These are phyloP conservation scores for Paramecium caudatum DNA, from an alignment of 73 alveolate species.

Conservation along the genomic window DNA sequence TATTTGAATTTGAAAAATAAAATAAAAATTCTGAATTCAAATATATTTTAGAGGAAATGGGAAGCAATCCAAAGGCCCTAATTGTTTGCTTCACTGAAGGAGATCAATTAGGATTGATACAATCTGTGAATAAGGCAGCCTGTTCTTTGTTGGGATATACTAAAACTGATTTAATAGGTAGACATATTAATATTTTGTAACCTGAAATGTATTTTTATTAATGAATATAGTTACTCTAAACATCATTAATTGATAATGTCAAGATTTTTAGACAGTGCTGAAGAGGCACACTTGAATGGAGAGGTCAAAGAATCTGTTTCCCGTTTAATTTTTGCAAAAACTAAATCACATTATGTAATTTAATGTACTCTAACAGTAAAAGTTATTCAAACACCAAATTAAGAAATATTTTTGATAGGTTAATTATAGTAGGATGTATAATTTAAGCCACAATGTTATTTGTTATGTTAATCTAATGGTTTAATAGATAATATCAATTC, in stretches of 20 bases:
- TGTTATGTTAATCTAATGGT: constrained; percentile 12
- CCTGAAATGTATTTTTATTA: constrained; percentile 37
- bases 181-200: constrained; percentile 50
- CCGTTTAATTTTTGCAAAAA: constrained; percentile 42
- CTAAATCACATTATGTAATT: constrained; percentile 56
- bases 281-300: background rate
- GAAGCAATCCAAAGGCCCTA: background rate
- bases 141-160: constrained; percentile 68
- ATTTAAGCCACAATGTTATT: background rate
- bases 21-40: background rate
- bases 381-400: background rate
- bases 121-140: constrained; percentile 61
- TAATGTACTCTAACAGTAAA: constrained; percentile 14
- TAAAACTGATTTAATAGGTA: constrained; percentile 49
- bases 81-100: constrained; percentile 37
- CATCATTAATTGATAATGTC: constrained; percentile 24
- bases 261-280: constrained; percentile 45
- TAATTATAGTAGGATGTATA: constrained; percentile 16
- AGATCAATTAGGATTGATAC: constrained; percentile 44
- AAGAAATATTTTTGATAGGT: constrained; percentile 44
- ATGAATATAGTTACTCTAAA: constrained; percentile 1
- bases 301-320: background rate
- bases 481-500: constrained; percentile 45
- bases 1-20: constrained; percentile 39
- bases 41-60: constrained; percentile 27